Percentiles rank a stretch among this genome's conserved stretches.
These are phyloP conservation scores for Acmispon strigosus DNA, from an alignment of 306 rosid species.

Conservation along the genomic window DNA sequence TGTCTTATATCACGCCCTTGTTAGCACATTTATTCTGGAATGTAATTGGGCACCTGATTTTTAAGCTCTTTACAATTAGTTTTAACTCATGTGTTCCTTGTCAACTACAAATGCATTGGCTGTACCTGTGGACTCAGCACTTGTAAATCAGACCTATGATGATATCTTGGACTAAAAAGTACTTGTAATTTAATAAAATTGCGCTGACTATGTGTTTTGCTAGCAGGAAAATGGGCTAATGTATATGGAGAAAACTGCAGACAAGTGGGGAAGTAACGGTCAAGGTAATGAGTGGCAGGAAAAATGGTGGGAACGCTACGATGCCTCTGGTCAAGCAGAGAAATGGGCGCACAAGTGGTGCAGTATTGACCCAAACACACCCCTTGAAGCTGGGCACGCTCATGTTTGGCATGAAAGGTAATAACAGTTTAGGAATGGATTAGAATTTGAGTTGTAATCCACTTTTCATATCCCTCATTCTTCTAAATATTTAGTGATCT, in stretches of 20 bases:
- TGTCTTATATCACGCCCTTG: not conserved
- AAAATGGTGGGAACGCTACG: slow-evolving; percentile 82
- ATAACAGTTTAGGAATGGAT: not conserved
- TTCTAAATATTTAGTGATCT: not conserved
- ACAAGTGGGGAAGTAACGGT: slow-evolving; percentile 92
- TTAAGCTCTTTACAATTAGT: not conserved
- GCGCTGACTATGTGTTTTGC: not conserved
- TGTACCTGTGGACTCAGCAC: not conserved
- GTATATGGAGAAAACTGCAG: slow-evolving; percentile 89
- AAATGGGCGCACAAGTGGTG: slow-evolving; percentile 99
- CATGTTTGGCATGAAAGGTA: slow-evolving; percentile 99
- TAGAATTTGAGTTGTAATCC: not conserved
- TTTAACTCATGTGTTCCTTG: not conserved
- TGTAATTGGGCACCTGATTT: not conserved
- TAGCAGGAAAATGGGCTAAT: slow-evolving; percentile 72
- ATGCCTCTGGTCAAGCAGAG: slow-evolving; percentile 74
- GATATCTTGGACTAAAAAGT: not conserved
- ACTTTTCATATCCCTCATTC: not conserved
- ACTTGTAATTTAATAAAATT: not conserved
- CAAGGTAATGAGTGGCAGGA: slow-evolving; percentile 90
- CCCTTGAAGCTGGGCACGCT: slow-evolving; percentile 84
- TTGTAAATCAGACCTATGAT: not conserved
- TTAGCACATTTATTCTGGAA: not conserved
- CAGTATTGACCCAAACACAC: slow-evolving; percentile 78
- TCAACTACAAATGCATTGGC: not conserved